Evolutionary conservation across 2,329 filamentous ascomycete species (phyloP), one percentile per base, ranked within the genome.

Genomic region (Calonectria hawksworthii): DNA sequence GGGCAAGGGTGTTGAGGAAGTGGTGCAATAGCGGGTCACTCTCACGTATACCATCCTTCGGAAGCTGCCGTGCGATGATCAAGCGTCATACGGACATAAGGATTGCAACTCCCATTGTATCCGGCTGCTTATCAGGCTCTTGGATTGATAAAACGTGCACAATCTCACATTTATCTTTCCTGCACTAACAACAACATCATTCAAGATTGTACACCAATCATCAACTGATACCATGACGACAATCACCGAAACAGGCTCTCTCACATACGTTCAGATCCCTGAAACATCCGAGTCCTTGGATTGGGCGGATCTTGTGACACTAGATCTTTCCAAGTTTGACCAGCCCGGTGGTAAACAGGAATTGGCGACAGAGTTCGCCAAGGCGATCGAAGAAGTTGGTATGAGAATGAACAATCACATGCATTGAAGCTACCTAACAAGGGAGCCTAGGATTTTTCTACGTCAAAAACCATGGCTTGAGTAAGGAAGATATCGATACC

Each of bases 401-500:
- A 59, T 32, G 54, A 47, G 18, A 47, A 10, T 10, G 2, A 6
- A 41, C 2, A 14, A 41, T 14, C 28, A 11, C 1, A 28, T 21
- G 18, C 5, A n/a, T 26, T 51, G 23, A 14, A 4, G 14, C 2
- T 11, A 9, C 8, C 50, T 52, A 30, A 52, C 28, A 18, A 18
- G 26, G 0, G 3, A 3, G 30, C 0, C 4, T 30, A 65, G 74
- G 71, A 5, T 90, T 92, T 84, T 92, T 92, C 82, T 92, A 92
- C 72, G 89, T 92, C 13, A 91, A 88, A 71, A 92, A 93, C 83
- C 92, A 89, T 77, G 90, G 89, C 76, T 88, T 92, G 65, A 84
- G 84, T 4, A 90, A 92, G 79, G 90, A 91, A 67, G 87, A 89
- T 63, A 87, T 93, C 2, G 88, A 92, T 74, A 83, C 84, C 1